These are phyloP conservation scores for Penicillium janthinellum DNA, from an alignment of 2,329 filamentous ascomycete genomes.

Conservation along the genomic window DNA sequence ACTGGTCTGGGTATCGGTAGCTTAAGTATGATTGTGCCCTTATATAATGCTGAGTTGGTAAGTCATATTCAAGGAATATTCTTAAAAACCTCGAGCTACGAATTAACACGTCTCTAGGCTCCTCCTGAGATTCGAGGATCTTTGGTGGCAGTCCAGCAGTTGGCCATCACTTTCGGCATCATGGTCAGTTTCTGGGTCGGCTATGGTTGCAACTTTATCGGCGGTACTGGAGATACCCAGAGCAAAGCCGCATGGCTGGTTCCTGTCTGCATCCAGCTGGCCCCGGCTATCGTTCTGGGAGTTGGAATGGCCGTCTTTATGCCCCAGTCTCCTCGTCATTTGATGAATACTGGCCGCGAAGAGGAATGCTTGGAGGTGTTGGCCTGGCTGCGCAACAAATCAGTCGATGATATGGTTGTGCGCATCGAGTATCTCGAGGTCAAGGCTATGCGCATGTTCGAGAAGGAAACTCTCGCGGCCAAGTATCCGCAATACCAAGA, in stretches of 20 bases:
- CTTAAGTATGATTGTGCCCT: conserved; percentile 37
- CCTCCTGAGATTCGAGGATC: conserved; percentile 40
- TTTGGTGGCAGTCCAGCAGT: conserved; percentile 39
- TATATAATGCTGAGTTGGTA: conserved; percentile 36
- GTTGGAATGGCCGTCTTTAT: conserved; percentile 71
- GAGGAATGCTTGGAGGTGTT: conserved; percentile 65
- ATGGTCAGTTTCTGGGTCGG: conserved; percentile 41
- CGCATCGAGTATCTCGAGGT: conserved; percentile 77
- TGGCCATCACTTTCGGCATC: conserved; percentile 42
- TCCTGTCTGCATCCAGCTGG: conserved; percentile 53
- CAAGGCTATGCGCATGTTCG: conserved; percentile 73
- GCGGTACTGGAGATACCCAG: conserved; percentile 52
- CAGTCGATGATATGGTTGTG: conserved; percentile 66
- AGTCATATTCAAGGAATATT: background rate
- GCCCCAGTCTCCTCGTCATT: conserved; percentile 75
- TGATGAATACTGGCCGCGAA: conserved; percentile 69
- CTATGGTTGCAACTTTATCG: conserved; percentile 59
- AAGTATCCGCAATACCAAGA: conserved; percentile 70
- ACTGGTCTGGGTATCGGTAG: conserved; percentile 40
- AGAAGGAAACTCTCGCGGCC: conserved; percentile 68
- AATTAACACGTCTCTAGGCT: conserved; percentile 10
- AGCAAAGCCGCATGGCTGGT: conserved; percentile 51
- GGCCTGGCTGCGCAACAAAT: conserved; percentile 62
- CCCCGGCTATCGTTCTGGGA: conserved; percentile 66
- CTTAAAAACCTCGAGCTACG: background rate